Evolutionary conservation across 2,329 filamentous ascomycete species (phyloP).

Genomic region (Apiospora malaysiana): DNA sequence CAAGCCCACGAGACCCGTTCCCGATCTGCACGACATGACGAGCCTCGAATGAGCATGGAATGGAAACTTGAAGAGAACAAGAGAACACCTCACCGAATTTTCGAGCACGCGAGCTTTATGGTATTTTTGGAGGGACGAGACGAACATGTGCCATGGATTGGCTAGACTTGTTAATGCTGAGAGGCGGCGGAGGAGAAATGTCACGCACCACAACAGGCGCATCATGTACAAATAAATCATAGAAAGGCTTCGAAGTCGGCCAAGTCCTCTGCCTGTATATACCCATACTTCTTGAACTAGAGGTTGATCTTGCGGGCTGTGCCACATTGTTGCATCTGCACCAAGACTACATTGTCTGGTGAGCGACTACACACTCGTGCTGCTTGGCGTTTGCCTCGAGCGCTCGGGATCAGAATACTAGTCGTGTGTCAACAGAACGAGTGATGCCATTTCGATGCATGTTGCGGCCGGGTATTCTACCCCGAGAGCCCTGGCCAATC

Average conservation of each 20-base stretch:
- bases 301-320: neutral
- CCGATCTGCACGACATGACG: constrained; percentile 69
- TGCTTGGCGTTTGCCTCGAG: neutral
- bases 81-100: neutral
- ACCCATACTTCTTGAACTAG: neutral
- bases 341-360: neutral
- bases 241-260: neutral
- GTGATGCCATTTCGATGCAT: neutral
- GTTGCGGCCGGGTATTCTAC: too few relatives aligned
- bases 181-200: neutral
- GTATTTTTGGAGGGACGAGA: neutral
- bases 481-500: too few relatives aligned
- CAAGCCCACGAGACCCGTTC: constrained; percentile 61
- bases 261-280: constrained; percentile 17
- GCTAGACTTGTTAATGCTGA: neutral
- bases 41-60: constrained; percentile 65
- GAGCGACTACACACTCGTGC: neutral
- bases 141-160: constrained; percentile 15
- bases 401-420: too few relatives aligned
- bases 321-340: neutral
- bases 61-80: neutral
- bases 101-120: neutral
- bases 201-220: neutral
- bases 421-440: neutral
- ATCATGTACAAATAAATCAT: constrained; percentile 5